These are phyloP conservation scores for Trichophyton simii DNA, from an alignment of 2,329 filamentous ascomycete genomes.

Conservation along the genomic window DNA sequence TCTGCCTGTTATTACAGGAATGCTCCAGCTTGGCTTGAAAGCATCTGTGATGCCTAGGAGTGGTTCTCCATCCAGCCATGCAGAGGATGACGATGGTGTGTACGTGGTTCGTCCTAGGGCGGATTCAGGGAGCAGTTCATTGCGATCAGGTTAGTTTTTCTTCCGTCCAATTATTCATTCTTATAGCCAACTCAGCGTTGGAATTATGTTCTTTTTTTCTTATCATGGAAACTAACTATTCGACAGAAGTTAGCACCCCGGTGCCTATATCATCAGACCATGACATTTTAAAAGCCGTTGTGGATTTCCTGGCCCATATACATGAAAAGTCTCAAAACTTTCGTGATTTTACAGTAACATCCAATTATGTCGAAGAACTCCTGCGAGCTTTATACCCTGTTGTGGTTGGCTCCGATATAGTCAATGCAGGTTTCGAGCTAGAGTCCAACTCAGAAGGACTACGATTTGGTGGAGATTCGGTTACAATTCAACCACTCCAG, in stretches of 20 bases:
- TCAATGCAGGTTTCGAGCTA: conserved; percentile 76
- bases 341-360: conserved; percentile 66
- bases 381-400: conserved; percentile 74
- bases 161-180: too few relatives aligned
- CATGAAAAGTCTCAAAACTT: conserved; percentile 67
- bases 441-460: conserved; percentile 67
- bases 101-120: neutral
- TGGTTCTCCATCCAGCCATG: conserved; percentile 1
- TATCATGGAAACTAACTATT: neutral
- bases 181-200: too few relatives aligned
- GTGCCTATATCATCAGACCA: neutral
- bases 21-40: conserved; percentile 77
- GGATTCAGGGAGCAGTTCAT: neutral
- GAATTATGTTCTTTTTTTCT: neutral
- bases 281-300: conserved; percentile 55
- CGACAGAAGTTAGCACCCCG: neutral
- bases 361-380: conserved; percentile 69
- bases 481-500: conserved; percentile 65
- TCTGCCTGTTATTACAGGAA: conserved; percentile 64
- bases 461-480: conserved; percentile 74
- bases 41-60: conserved; percentile 48
- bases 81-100: conserved; percentile 5
- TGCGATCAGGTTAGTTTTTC: neutral
- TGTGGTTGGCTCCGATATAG: conserved; percentile 71
- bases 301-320: conserved; percentile 66